Evolutionary conservation across 2,329 filamentous ascomycete genomes (phyloP).

Genomic region (Calonectria henricotiae): DNA sequence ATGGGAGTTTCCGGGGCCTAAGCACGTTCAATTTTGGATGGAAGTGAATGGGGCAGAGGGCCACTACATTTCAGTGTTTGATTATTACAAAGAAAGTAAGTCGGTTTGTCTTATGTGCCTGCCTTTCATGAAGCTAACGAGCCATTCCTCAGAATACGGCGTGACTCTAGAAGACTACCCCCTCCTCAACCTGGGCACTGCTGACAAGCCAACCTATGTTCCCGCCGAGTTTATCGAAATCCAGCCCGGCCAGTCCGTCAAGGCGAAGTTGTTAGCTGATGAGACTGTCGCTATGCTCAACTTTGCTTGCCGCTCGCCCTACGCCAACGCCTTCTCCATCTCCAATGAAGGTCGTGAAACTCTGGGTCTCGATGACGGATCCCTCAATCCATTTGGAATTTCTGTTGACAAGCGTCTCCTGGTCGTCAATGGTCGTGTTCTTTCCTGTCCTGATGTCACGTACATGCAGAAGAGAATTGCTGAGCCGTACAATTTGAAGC

Average conservation of each 20-base stretch:
- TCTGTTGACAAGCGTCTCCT: slow-evolving; percentile 75
- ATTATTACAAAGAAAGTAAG: slow-evolving; percentile 66
- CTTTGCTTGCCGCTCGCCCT: slow-evolving; percentile 80
- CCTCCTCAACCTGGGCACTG: slow-evolving; percentile 77
- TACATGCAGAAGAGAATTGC: slow-evolving; percentile 65
- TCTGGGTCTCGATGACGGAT: slow-evolving; percentile 71
- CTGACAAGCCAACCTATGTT: slow-evolving; percentile 73
- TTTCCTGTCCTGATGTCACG: slow-evolving; percentile 72
- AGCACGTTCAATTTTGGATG: slow-evolving; percentile 55
- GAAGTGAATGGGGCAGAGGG: slow-evolving; percentile 46
- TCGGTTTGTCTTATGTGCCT: not conserved
- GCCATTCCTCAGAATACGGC: slow-evolving; percentile 55
- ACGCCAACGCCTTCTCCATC: slow-evolving; percentile 79
- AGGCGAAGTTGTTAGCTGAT: slow-evolving; percentile 70
- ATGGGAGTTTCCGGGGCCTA: slow-evolving; percentile 56
- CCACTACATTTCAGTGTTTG: slow-evolving; percentile 59
- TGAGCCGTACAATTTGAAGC: slow-evolving; percentile 52
- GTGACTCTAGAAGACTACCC: slow-evolving; percentile 64
- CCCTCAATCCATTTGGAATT: slow-evolving; percentile 75
- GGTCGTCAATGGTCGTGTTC: slow-evolving; percentile 81
- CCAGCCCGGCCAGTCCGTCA: slow-evolving; percentile 75
- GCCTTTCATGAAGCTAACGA: slow-evolving; percentile 32
- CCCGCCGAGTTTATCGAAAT: slow-evolving; percentile 79
- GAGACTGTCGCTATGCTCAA: slow-evolving; percentile 81
- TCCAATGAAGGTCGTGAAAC: slow-evolving; percentile 70